These are phyloP conservation scores for Murraya koenigii DNA, from an alignment of 345 rosid species.

Conservation along the genomic window DNA sequence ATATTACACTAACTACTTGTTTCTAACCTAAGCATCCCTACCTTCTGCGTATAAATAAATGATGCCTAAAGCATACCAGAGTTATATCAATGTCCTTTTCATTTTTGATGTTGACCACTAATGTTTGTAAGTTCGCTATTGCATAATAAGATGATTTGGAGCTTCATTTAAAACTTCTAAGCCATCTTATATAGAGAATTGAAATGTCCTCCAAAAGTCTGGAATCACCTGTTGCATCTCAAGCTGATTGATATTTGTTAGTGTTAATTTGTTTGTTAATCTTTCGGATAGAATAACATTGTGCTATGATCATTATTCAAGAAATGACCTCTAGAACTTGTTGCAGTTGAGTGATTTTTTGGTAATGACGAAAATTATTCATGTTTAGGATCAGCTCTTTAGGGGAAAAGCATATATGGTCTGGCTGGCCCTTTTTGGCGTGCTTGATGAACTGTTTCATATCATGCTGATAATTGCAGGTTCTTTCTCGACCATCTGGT, in stretches of 20 bases:
- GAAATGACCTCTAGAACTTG: neutral
- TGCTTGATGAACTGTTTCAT: slow-evolving; percentile 2
- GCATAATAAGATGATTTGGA: neutral
- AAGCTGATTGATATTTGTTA: neutral
- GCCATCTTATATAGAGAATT: neutral
- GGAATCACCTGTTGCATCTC: slow-evolving; percentile 1
- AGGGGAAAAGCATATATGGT: neutral
- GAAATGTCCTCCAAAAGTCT: neutral
- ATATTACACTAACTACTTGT: neutral
- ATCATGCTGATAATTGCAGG: slow-evolving; percentile 45
- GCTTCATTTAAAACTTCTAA: neutral
- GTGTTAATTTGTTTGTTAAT: neutral
- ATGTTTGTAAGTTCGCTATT: neutral
- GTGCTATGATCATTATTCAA: neutral
- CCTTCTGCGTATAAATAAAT: neutral
- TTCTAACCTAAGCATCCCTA: neutral
- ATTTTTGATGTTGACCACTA: neutral
- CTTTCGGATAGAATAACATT: neutral
- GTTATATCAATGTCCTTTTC: neutral
- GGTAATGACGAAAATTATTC: neutral
- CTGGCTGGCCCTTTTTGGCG: neutral
- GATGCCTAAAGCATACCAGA: neutral
- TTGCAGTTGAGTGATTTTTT: neutral
- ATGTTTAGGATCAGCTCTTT: neutral
- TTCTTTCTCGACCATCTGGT: slow-evolving; percentile 76